Conservation (phyloP, 495 filamentous ascomycete genomes). For the Penicillium steckii region DNA sequence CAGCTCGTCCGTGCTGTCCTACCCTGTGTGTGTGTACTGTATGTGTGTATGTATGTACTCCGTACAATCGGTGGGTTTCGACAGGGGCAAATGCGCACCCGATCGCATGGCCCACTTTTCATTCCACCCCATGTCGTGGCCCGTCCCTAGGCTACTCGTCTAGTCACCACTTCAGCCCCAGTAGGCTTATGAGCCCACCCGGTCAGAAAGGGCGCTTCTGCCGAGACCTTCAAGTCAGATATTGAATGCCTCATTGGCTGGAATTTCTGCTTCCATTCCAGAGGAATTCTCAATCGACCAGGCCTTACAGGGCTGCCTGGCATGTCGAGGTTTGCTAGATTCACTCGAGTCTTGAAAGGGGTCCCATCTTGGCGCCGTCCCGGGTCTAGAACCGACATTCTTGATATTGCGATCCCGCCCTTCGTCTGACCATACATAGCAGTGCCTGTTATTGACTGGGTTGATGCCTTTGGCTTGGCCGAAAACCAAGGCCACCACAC, state of each 20-base stretch:
- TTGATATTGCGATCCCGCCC: neutral
- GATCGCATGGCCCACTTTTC: slow-evolving; percentile 20
- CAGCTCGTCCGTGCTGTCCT: too few species aligned
- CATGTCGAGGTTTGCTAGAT: neutral
- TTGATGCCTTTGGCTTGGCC: neutral
- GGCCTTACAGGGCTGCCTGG: slow-evolving; percentile 6
- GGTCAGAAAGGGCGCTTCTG: too few species aligned
- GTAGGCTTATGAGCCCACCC: too few species aligned
- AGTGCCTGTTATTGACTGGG: neutral
- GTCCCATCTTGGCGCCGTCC: neutral
- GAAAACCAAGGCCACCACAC: neutral
- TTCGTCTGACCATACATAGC: neutral
- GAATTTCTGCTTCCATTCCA: neutral
- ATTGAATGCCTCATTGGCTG: neutral
- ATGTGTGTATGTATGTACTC: too few species aligned
- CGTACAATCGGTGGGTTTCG: neutral
- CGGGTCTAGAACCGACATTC: neutral
- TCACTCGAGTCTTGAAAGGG: neutral
- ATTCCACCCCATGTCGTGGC: slow-evolving; percentile 15
- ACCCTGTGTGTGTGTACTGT: too few species aligned
- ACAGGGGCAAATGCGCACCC: neutral
- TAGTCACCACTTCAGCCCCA: slow-evolving; percentile 5
- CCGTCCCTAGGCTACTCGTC: slow-evolving; percentile 13
- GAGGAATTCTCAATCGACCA: slow-evolving; percentile 1
- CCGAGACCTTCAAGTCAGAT: too few species aligned